Base-by-base conservation (phyloP, 495 filamentous ascomycete species). In the Sporormia fimetaria region DNA sequence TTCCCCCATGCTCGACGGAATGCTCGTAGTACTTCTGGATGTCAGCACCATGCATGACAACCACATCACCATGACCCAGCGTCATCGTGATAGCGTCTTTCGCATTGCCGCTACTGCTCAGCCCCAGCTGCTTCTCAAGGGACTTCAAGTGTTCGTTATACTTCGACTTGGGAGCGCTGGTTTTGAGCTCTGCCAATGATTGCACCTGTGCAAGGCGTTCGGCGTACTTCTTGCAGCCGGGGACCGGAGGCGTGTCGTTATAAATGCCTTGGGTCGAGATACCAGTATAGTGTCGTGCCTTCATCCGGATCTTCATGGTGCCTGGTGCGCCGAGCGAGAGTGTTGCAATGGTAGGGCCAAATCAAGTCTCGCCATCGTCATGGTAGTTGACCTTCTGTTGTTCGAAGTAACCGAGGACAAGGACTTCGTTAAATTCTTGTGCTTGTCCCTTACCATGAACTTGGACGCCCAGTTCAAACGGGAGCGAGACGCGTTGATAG, bases 21-120 rank as follows among this genome's bases (percentile, higher is more conserved):
- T 87, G 82, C 80, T 83, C 82, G 44, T 76, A 88, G 21, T 70
- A 67, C 46, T 71, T 70, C 52, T 93, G 87, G 21, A 93, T 73
- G 1, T 64, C 54, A 0, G 63, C 63, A 0, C 85, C 86, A 52
- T 84, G 73, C 87, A 93, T 93, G 2, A 92, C 68, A 18, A 92
- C 68, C 31, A 87, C 66, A 53, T 92, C 85, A 0, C 87, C 87
- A 56, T 93, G 87, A 21, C 70, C 57, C 21, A 93, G 67, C 1
- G 46, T 50, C 37, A 70, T 40, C 6, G 49, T 55, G 0, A 70
- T 35, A 2, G 52, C 43, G 33, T 57, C 56, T 1, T 35, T 29
- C 1, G 53, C 44, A n/a, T 48, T 46, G 26, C 50, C 56, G 25
- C 44, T 54, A 15, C 59, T 50, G 33, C 64, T 52, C 1, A 62